Evolutionary conservation across 305 asterid genomes (phyloP), one percentile per base, ranked within the genome.

Genomic region (Fraxinus xanthoxyloides): DNA sequence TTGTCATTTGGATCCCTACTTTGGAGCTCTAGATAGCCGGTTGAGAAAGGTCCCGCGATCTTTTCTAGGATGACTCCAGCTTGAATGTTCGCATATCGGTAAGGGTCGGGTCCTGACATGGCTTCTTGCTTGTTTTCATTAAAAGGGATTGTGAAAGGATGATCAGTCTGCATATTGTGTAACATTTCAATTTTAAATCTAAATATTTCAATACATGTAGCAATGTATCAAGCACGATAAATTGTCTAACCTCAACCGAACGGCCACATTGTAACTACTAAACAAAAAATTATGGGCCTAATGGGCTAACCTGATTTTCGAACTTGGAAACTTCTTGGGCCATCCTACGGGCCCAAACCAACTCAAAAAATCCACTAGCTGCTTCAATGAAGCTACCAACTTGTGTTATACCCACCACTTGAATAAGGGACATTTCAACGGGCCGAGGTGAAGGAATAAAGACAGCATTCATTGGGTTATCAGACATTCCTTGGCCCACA

Each of bases 401-500:
- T 1, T 76, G 70, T 7, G 92, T 85, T n/a, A 95, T 91, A 15
- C 97, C 98, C 13, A 92, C 98, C 0, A 85, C 91, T 72, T 92
- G 86, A 38, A 88, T 79, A 3, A 90, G 91, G 17, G 98, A 91
- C 21, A 59, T 51, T n/a, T 91, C 94, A 0, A 95, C 89, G 4
- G 92, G 90, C 38, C 51, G 85, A 0, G 85, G 88, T 0, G 91
- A 86, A 26, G 97, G 95, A 40, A 95, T 17, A 13, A 88, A 1
- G 43, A 93, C 26, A 8, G 80, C 87, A 76, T 93, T 95, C 89
- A 86, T 85, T 31, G 98, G 97, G 77, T 93, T 95, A 67, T 95
- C 98, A 0, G 93, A 81, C 91, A 94, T 89, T 23, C 91, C 93
- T 46, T 84, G 87, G 12, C 94, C 91, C 81, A 90, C 90, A 75